These are phyloP conservation scores for Fusarium nisikadoi DNA, from an alignment of 2,329 filamentous ascomycete genomes.

Conservation along the genomic window DNA sequence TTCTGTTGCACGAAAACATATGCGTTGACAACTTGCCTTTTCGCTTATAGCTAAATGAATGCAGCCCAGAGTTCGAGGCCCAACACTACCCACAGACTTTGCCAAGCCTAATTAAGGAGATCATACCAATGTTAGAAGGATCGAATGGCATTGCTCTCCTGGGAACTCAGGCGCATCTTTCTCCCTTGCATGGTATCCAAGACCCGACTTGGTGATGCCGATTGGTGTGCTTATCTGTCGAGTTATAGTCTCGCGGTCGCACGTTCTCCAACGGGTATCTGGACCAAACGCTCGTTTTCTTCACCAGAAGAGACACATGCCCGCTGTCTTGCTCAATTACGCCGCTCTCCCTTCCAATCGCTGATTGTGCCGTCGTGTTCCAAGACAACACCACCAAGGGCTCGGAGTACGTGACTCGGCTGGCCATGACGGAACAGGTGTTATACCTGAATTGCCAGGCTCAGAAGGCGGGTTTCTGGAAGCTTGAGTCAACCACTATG, in stretches of 20 bases:
- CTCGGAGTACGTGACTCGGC: slow-evolving; percentile 44
- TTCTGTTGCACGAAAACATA: slow-evolving; percentile 50
- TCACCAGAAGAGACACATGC: slow-evolving; percentile 46
- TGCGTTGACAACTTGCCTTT: slow-evolving; percentile 52
- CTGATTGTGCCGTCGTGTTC: slow-evolving; percentile 60
- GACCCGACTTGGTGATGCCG: slow-evolving; percentile 53
- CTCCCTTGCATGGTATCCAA: slow-evolving; percentile 55
- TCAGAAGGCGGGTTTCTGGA: neutral
- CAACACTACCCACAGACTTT: slow-evolving; percentile 48
- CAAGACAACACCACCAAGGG: slow-evolving; percentile 54
- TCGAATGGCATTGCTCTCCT: slow-evolving; percentile 53
- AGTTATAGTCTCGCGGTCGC: slow-evolving; percentile 55
- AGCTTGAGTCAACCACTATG: slow-evolving; percentile 22
- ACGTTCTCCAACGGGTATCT: slow-evolving; percentile 56
- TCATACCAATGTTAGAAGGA: slow-evolving; percentile 49
- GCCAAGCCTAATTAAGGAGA: slow-evolving; percentile 48
- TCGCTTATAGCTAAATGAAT: slow-evolving; percentile 45
- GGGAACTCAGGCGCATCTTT: slow-evolving; percentile 54
- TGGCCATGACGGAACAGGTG: neutral
- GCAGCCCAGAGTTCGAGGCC: slow-evolving; percentile 48
- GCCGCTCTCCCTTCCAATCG: slow-evolving; percentile 46
- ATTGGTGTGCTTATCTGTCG: slow-evolving; percentile 58
- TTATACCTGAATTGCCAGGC: neutral
- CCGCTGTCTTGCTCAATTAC: slow-evolving; percentile 54
- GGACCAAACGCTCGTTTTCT: slow-evolving; percentile 52